These are phyloP conservation scores for Alternaria dauci DNA, from an alignment of 2,329 filamentous ascomycete genomes.

Conservation along the genomic window DNA sequence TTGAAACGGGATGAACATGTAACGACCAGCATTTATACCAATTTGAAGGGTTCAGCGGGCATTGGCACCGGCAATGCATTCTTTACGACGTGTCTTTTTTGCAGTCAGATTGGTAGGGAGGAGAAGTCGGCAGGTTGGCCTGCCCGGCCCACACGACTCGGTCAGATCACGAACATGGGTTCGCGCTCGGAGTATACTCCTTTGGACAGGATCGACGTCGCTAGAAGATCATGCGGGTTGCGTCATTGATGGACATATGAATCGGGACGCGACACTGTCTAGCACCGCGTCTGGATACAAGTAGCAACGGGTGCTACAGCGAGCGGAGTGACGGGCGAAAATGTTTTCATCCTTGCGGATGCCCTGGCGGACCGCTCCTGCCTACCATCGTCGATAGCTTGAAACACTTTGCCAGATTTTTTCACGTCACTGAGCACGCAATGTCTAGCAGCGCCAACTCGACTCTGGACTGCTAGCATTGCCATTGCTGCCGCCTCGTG, in stretches of 20 bases:
- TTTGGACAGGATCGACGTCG: conserved; percentile 12
- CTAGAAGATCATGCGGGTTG: neutral
- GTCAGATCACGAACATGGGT: conserved; percentile 8
- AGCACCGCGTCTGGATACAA: neutral
- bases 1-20: neutral
- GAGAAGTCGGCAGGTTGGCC: neutral
- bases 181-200: conserved; percentile 14
- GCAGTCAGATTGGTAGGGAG: neutral
- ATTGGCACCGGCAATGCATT: neutral
- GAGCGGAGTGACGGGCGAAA: neutral
- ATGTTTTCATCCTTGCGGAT: neutral
- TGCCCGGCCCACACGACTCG: neutral
- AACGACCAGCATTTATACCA: neutral
- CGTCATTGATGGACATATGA: neutral
- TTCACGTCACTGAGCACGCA: neutral
- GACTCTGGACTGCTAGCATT: neutral
- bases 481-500: neutral
- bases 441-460: neutral
- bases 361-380: neutral
- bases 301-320: neutral
- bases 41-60: conserved; percentile 6
- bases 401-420: neutral
- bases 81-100: neutral
- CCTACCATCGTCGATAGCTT: conserved; percentile 2
- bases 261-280: neutral